A percentile compares a stretch with the other conserved stretches of the same genome.
Conservation (phyloP, 2,329 filamentous ascomycete species). For the Capronia epimyces region DNA sequence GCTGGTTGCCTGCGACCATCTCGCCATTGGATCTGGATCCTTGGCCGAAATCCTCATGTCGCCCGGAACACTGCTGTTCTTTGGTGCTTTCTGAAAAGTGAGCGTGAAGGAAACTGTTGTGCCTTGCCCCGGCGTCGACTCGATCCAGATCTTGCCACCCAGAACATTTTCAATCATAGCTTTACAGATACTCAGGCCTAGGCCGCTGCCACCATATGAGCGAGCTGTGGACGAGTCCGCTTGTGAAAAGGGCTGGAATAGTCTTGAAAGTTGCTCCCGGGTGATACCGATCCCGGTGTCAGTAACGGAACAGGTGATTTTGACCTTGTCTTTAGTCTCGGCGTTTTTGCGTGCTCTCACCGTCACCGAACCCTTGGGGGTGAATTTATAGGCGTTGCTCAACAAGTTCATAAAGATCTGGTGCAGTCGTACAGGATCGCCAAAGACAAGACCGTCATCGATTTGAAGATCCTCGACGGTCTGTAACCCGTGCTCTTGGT, state of each 20-base stretch:
- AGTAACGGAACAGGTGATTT: constrained; percentile 46
- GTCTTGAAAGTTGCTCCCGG: constrained; percentile 55
- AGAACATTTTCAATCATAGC: constrained; percentile 57
- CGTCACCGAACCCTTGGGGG: constrained; percentile 48
- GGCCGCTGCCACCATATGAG: constrained; percentile 50
- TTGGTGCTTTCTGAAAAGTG: constrained; percentile 74
- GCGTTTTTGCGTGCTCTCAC: constrained; percentile 38
- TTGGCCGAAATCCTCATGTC: constrained; percentile 39
- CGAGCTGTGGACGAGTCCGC: constrained; percentile 60
- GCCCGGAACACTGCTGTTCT: constrained; percentile 50
- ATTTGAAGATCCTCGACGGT: constrained; percentile 62
- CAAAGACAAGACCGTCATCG: constrained; percentile 64
- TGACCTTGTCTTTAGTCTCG: constrained; percentile 31
- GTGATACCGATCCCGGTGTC: constrained; percentile 65
- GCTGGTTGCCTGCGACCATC: constrained; percentile 48
- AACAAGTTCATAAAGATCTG: constrained; percentile 60
- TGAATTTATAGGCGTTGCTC: constrained; percentile 61
- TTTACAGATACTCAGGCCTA: constrained; percentile 62
- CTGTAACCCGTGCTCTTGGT: constrained; percentile 55
- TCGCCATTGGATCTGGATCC: constrained; percentile 52
- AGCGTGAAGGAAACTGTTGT: constrained; percentile 66
- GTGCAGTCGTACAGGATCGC: constrained; percentile 75
- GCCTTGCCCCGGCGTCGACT: constrained; percentile 49
- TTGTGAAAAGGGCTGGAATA: constrained; percentile 57
- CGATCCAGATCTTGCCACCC: constrained; percentile 56